Evolutionary conservation across 2,329 filamentous ascomycete genomes (phyloP).

Genomic region (Dothistroma septosporum): DNA sequence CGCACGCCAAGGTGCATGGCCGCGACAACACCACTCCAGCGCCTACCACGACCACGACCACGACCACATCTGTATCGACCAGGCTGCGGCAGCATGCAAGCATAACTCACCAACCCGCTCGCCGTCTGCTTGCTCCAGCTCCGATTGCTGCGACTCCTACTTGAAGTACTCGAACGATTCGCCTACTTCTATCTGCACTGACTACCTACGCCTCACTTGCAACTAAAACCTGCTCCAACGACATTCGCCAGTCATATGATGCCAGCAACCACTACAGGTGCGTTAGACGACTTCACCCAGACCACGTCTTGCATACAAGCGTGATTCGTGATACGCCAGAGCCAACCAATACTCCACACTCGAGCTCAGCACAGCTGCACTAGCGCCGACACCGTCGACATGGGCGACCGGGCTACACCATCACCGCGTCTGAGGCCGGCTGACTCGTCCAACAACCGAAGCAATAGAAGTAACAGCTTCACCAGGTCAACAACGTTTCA

Average conservation of each 20-base stretch:
- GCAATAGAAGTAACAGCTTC: neutral
- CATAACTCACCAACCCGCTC: neutral
- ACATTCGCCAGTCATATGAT: neutral
- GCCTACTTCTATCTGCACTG: neutral
- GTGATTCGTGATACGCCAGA: neutral
- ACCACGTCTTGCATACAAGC: neutral
- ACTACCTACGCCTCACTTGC: neutral
- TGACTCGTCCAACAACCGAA: neutral
- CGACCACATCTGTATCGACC: neutral
- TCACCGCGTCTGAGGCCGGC: neutral
- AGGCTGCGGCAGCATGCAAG: neutral
- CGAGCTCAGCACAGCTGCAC: neutral
- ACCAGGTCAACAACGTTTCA: neutral
- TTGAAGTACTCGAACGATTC: neutral
- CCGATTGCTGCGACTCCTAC: neutral
- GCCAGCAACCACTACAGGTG: neutral
- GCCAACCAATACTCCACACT: constrained; percentile 1
- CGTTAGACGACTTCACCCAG: neutral
- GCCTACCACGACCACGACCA: neutral
- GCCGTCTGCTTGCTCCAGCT: neutral
- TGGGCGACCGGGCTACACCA: neutral
- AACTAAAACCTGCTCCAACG: neutral
- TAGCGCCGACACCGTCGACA: neutral
- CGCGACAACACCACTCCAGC: neutral
- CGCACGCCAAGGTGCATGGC: constrained; percentile 1